Evolutionary conservation across 1,284 basidiomycete species (phyloP).

Genomic region (Leccinum solheimii): DNA sequence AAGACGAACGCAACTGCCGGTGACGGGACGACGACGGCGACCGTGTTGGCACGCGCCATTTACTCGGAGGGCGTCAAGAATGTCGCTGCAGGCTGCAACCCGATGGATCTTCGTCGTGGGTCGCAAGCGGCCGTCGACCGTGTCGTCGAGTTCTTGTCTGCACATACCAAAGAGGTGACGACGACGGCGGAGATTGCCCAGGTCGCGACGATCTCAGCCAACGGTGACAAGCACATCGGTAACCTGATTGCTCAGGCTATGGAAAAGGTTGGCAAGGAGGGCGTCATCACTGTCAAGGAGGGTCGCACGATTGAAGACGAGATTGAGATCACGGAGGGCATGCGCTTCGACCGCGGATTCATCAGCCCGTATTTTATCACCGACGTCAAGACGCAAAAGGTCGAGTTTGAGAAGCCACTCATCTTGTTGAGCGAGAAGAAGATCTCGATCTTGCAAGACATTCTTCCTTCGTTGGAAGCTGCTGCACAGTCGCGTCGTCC

Average conservation of each 20-base stretch:
- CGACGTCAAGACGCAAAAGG: slow-evolving; percentile 95
- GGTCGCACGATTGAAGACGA: slow-evolving; percentile 97
- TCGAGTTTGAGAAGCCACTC: slow-evolving; percentile 96
- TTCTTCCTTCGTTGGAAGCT: slow-evolving; percentile 91
- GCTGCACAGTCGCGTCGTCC: slow-evolving; percentile 92
- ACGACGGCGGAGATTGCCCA: slow-evolving; percentile 97
- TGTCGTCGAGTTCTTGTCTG: slow-evolving; percentile 89
- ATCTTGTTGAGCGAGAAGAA: slow-evolving; percentile 98
- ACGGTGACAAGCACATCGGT: slow-evolving; percentile 93
- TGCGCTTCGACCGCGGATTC: slow-evolving; percentile 99
- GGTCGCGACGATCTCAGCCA: slow-evolving; percentile 98
- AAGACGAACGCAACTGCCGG: slow-evolving; percentile 98
- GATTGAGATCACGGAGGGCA: slow-evolving; percentile 99
- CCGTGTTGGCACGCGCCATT: slow-evolving; percentile 95
- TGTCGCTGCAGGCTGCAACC: slow-evolving; percentile 98
- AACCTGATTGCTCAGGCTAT: slow-evolving; percentile 98
- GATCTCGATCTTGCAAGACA: slow-evolving; percentile 93
- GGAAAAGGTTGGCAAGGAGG: slow-evolving; percentile 99
- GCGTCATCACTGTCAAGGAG: slow-evolving; percentile 99
- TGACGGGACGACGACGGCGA: slow-evolving; percentile 98
- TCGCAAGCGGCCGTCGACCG: slow-evolving; percentile 96
- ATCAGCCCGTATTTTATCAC: slow-evolving; percentile 99
- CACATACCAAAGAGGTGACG: slow-evolving; percentile 92
- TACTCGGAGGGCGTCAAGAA: slow-evolving; percentile 99
- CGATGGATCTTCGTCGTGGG: slow-evolving; percentile 97